Conservation (phyloP, 176 grass and related monocot species). For the Bromus sterilis region DNA sequence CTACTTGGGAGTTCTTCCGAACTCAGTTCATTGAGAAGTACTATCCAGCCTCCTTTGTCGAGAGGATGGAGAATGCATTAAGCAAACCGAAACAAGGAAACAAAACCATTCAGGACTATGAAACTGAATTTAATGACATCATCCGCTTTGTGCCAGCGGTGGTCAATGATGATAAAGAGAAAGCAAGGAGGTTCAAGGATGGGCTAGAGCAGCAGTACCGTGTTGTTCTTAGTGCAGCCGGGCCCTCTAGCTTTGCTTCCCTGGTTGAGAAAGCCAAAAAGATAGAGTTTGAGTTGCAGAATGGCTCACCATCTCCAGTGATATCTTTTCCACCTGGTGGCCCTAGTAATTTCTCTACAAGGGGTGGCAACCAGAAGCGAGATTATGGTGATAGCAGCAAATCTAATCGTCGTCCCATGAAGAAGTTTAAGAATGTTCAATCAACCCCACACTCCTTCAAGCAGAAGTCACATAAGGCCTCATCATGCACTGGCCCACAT, state of each 20-base stretch:
- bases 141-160: neutral
- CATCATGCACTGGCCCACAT: too few species aligned
- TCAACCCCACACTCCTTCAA: neutral
- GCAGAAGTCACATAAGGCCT: neutral
- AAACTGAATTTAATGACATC: neutral
- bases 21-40: neutral
- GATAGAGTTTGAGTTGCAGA: neutral
- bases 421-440: neutral
- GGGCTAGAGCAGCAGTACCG: neutral
- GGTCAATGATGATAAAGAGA: neutral
- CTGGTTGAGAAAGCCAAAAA: neutral
- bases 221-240: neutral
- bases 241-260: neutral
- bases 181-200: neutral
- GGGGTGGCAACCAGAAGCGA: neutral
- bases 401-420: neutral
- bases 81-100: neutral
- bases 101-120: neutral
- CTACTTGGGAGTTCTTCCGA: neutral
- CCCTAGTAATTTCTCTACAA: neutral
- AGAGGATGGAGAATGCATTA: neutral
- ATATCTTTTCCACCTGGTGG: too few species aligned
- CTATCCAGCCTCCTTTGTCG: neutral
- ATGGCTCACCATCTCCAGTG: neutral
- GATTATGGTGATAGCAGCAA: neutral